These are phyloP conservation scores for Sporisorium scitamineum DNA, from an alignment of 1,284 basidiomycete species.

Conservation along the genomic window DNA sequence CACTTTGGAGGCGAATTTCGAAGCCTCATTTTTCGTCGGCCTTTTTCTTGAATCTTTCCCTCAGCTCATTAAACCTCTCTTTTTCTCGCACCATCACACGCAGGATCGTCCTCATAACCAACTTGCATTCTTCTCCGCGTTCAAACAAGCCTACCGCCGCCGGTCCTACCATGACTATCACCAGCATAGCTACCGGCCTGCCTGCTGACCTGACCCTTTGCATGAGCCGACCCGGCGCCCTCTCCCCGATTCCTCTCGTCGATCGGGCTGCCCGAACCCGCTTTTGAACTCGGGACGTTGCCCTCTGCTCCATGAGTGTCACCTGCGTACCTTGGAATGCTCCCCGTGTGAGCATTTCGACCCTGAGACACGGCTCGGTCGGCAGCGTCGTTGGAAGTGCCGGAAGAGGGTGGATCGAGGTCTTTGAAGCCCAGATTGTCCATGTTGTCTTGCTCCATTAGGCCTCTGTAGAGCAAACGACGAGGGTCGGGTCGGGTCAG, in stretches of 20 bases:
- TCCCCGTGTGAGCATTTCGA: conserved; percentile 4
- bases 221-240: background rate
- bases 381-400: conserved; percentile 15
- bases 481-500: background rate
- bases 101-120: no score
- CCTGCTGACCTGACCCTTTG: conserved; percentile 21
- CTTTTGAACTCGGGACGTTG: conserved; percentile 9
- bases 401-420: background rate
- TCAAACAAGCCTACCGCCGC: conserved; percentile 15
- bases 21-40: background rate
- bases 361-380: conserved; percentile 13
- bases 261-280: conserved; percentile 12
- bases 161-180: conserved; percentile 13
- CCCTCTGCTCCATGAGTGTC: conserved; percentile 28
- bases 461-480: conserved; percentile 29
- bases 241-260: conserved; percentile 20
- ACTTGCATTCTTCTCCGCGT: no score
- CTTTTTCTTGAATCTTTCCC: no score
- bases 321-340: conserved; percentile 23
- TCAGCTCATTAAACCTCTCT: no score
- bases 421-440: conserved; percentile 62
- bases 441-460: conserved; percentile 67
- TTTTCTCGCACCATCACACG: no score
- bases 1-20: conserved; percentile 1
- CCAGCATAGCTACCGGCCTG: conserved; percentile 31